These are phyloP conservation scores for Barbatosphaeria neglecta DNA, from an alignment of 495 filamentous ascomycete genomes.

Conservation along the genomic window DNA sequence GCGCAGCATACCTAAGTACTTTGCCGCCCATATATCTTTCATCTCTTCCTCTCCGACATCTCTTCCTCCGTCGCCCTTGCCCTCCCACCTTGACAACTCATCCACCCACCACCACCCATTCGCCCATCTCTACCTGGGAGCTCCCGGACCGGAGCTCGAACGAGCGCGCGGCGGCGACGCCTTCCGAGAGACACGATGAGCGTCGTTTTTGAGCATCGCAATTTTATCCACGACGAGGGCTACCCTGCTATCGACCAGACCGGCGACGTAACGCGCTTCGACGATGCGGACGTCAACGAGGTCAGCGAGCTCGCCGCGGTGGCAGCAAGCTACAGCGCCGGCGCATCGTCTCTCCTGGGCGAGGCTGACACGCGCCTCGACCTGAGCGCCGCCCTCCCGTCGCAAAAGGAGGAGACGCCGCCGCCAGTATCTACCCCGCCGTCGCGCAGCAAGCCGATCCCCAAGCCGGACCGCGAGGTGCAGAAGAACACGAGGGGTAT, in stretches of 20 bases:
- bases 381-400: slow-evolving; percentile 4
- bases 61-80: too few relatives aligned
- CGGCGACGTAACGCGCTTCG: slow-evolving; percentile 13
- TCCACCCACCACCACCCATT: neutral
- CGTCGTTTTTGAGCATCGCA: slow-evolving; percentile 26
- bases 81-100: neutral
- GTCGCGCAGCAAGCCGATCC: slow-evolving; percentile 32
- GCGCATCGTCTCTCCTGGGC: slow-evolving; percentile 7
- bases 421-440: slow-evolving; percentile 16
- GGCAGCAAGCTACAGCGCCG: slow-evolving; percentile 14
- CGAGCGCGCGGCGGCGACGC: neutral
- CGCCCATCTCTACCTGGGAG: too few relatives aligned
- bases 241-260: slow-evolving; percentile 21
- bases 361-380: slow-evolving; percentile 11
- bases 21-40: too few relatives aligned
- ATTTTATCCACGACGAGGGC: slow-evolving; percentile 20
- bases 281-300: slow-evolving; percentile 18
- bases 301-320: slow-evolving; percentile 16
- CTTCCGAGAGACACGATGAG: slow-evolving; percentile 23
- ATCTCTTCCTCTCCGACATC: too few relatives aligned
- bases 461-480: slow-evolving; percentile 35
- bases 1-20: too few relatives aligned
- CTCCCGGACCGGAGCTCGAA: too few relatives aligned
- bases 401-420: slow-evolving; percentile 1
- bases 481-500: slow-evolving; percentile 53